These are phyloP conservation scores for Alternaria hordeiaustralica DNA, from an alignment of 2,329 filamentous ascomycete species.

Conservation along the genomic window DNA sequence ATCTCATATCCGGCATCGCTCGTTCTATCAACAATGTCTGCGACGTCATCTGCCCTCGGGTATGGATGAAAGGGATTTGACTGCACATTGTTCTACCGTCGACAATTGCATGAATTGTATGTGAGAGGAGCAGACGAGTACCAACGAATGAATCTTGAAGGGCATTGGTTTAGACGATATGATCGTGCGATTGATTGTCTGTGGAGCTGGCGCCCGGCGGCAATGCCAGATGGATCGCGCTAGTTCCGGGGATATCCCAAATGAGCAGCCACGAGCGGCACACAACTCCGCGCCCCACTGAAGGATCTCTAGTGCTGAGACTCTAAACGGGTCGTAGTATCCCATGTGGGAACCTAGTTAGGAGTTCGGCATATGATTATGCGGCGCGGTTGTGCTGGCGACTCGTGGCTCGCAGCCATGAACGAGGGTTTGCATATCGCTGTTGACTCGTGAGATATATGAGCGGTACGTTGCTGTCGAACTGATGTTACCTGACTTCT, in stretches of 20 bases:
- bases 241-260: background rate
- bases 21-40: background rate
- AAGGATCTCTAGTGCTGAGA: background rate
- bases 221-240: background rate
- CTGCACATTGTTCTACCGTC: too few species aligned
- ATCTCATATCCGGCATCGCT: background rate
- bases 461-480: background rate
- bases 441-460: background rate
- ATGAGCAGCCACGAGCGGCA: background rate
- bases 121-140: too few species aligned
- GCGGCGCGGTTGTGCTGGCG: background rate
- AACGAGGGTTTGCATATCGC: background rate
- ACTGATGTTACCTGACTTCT: background rate
- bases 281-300: background rate
- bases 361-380: background rate
- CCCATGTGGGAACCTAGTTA: background rate
- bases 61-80: too few species aligned
- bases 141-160: too few species aligned
- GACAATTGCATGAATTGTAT: too few species aligned
- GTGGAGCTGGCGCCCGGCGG: background rate
- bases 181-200: background rate
- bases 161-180: too few species aligned
- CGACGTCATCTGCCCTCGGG: background rate
- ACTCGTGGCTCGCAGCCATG: background rate
- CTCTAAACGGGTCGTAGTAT: background rate